Evolutionary conservation across 2,329 filamentous ascomycete genomes (phyloP).

Genomic region (Rhexocercosporidium sp.): DNA sequence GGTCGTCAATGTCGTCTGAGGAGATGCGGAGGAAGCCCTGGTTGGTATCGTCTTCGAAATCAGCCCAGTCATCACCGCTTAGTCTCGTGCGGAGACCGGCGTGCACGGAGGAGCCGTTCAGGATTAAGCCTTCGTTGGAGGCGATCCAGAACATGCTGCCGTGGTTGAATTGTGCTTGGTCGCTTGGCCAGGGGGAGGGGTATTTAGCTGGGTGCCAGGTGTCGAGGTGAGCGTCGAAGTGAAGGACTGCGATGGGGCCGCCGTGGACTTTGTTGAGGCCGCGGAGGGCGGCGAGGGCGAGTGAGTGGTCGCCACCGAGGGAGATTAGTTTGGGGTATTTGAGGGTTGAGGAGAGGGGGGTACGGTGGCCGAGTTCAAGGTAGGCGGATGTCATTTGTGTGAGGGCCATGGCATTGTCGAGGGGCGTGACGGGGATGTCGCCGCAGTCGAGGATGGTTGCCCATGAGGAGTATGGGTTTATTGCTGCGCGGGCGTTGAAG

Average conservation of each 20-base stretch:
- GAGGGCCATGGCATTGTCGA: slow-evolving; percentile 83
- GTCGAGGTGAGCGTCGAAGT: slow-evolving; percentile 66
- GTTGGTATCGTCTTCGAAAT: slow-evolving; percentile 73
- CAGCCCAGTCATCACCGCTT: slow-evolving; percentile 65
- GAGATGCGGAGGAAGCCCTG: slow-evolving; percentile 82
- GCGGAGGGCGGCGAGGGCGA: slow-evolving; percentile 72
- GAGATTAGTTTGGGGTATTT: slow-evolving; percentile 57
- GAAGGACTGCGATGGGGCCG: slow-evolving; percentile 69
- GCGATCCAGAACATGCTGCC: slow-evolving; percentile 94
- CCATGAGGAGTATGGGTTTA: slow-evolving; percentile 86
- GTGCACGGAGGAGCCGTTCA: slow-evolving; percentile 77
- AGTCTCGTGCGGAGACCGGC: slow-evolving; percentile 82
- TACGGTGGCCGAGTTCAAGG: slow-evolving; percentile 37
- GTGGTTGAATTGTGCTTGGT: slow-evolving; percentile 81
- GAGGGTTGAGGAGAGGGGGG: slow-evolving; percentile 33
- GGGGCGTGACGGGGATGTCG: slow-evolving; percentile 84
- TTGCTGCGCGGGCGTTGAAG: slow-evolving; percentile 79
- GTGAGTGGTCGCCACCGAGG: slow-evolving; percentile 75
- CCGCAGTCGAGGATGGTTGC: slow-evolving; percentile 85
- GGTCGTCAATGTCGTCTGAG: slow-evolving; percentile 86
- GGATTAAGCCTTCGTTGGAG: slow-evolving; percentile 77
- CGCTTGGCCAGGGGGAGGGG: slow-evolving; percentile 73
- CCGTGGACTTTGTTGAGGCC: slow-evolving; percentile 68
- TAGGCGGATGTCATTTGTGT: slow-evolving; percentile 70
- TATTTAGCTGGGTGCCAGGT: slow-evolving; percentile 63